Evolutionary conservation across 2,329 filamentous ascomycete species (phyloP).

Genomic region (Fusarium penzigii): DNA sequence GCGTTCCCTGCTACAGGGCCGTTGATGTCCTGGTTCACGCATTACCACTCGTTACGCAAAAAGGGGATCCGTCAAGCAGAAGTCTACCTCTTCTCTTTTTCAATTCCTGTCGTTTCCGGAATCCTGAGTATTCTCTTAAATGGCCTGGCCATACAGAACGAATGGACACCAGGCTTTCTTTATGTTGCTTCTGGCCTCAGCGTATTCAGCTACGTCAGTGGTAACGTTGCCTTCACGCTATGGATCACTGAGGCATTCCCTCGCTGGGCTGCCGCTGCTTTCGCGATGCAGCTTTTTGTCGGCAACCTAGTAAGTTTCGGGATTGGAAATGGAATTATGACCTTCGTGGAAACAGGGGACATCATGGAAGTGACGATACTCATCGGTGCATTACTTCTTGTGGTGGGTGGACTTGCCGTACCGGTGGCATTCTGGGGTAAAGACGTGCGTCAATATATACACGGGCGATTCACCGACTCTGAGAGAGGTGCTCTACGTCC

Average conservation of each 20-base stretch:
- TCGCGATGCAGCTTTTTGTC: constrained; percentile 13
- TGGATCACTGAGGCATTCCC: constrained; percentile 24
- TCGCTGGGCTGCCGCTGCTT: constrained; percentile 12
- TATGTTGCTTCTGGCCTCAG: constrained; percentile 12
- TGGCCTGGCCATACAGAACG: constrained; percentile 2
- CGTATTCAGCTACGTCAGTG: constrained; percentile 16
- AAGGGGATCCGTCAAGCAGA: constrained; percentile 19
- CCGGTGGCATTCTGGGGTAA: constrained; percentile 21
- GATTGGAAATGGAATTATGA: constrained; percentile 6
- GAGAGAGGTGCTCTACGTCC: constrained; percentile 19
- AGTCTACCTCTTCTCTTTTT: constrained; percentile 9
- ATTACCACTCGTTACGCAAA: constrained; percentile 4
- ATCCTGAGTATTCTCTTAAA: constrained; percentile 8
- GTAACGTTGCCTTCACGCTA: constrained; percentile 17
- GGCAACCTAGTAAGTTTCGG: constrained; percentile 16
- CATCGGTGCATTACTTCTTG: constrained; percentile 6
- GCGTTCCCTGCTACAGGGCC: constrained; percentile 10
- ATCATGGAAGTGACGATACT: constrained; percentile 12
- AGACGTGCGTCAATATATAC: constrained; percentile 18
- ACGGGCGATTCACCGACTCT: constrained; percentile 20
- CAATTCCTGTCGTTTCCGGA: constrained; percentile 4
- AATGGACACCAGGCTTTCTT: constrained; percentile 5
- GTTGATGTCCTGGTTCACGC: constrained; percentile 14
- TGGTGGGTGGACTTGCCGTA: constrained; percentile 14
- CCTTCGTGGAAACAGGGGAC: background rate